Conservation (phyloP, 345 rosid species). For the Pelargonium nanum region DNA sequence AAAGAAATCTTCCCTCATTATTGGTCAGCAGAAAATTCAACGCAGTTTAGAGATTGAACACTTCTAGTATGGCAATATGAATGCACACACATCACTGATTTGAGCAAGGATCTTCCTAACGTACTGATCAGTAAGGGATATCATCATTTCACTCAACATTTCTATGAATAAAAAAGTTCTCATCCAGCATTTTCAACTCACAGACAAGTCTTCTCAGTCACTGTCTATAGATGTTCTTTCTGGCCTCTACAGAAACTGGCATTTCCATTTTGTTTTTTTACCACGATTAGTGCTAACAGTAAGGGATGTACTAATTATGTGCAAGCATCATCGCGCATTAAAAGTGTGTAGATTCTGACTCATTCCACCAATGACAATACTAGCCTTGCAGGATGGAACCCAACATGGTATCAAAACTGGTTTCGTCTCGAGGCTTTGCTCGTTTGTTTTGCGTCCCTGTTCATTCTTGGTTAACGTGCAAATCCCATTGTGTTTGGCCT, state of each 20-base stretch:
- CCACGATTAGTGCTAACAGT: neutral
- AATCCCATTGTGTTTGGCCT: no score
- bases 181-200: neutral
- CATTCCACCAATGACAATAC: no score
- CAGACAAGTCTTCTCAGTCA: neutral
- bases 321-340: neutral
- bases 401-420: neutral
- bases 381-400: no score
- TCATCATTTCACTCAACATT: no score
- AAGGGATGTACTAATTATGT: neutral
- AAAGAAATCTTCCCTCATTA: neutral
- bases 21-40: neutral
- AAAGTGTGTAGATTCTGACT: neutral
- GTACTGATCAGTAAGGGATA: neutral
- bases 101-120: neutral
- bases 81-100: neutral
- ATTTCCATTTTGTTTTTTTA: neutral
- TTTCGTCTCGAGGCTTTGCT: neutral
- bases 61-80: neutral
- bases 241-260: neutral
- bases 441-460: neutral
- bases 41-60: neutral
- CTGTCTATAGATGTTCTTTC: neutral
- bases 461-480: neutral
- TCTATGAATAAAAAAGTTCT: neutral